Base-by-base conservation (phyloP, 2,329 filamentous ascomycete genomes). In the Parafenestella ontariensis region DNA sequence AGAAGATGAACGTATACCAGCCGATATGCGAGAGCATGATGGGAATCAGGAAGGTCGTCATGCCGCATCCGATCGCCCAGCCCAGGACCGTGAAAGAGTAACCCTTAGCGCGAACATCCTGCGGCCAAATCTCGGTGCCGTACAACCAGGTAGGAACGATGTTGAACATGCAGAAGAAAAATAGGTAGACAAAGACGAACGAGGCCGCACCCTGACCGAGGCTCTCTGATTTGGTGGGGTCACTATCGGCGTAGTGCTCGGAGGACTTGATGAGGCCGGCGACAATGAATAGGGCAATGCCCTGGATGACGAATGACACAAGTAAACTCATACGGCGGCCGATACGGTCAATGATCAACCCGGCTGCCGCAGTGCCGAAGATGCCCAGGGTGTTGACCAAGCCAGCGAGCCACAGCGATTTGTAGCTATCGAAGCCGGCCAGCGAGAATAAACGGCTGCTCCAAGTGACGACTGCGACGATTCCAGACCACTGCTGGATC, bases 381-480 rank as follows among this genome's bases (percentile, higher is more conserved):
- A 52, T 52, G n/a, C 49, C 49, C 8, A 52, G 42, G 6, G 44
- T 52, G 65, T 83, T 84, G 15, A 83, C 66, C 5, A 80, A 78
- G 5, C 82, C 82, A 1, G 81, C 78, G 9, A 84, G 77, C 34
- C 34, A 37, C 34, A 37, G 15, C 10, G 34, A 37, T 18, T 37
- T 37, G 15, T 17, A 37, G 34, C 18, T n/a, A 11, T 37, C 34
- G 10, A 37, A 37, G 34, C 34, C 34, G 15, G 31, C 81, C 78
- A 46, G 15, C 20, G 43, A 20, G 36, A 42, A 31, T 42, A 52
- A 34, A 28, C 44, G 31, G 36, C 34, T 37, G 34, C 34, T 37
- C 34, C 34, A 37, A 37, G 34, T 37, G n/a, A 37, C 41, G 10
- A 52, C 37, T 15, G 49, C 49, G 3, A 43, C 37, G n/a, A 52